Evolutionary conservation across 768 basidiomycete species (phyloP).

Genomic region (Lentinula sp.): DNA sequence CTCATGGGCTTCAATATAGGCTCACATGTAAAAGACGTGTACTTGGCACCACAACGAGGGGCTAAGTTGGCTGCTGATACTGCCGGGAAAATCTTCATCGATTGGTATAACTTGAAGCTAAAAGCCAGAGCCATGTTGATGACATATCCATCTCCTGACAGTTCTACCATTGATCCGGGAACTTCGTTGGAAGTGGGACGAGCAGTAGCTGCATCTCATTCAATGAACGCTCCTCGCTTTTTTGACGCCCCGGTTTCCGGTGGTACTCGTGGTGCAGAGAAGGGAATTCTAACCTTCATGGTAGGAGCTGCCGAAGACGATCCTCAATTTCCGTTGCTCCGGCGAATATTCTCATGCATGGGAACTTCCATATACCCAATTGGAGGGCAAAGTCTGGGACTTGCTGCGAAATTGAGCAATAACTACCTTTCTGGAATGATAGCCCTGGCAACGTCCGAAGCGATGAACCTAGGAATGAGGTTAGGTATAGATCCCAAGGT

Average conservation of each 20-base stretch:
- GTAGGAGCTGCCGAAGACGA: slow-evolving; percentile 27
- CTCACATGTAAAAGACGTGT: slow-evolving; percentile 31
- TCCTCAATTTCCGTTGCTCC: slow-evolving; percentile 24
- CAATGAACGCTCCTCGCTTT: slow-evolving; percentile 18
- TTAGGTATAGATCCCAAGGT: slow-evolving; percentile 33
- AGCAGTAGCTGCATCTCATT: slow-evolving; percentile 19
- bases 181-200: slow-evolving; percentile 27
- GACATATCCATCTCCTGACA: slow-evolving; percentile 8
- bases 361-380: slow-evolving; percentile 29
- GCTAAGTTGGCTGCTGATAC: slow-evolving; percentile 28
- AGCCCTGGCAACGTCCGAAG: slow-evolving; percentile 34
- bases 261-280: slow-evolving; percentile 31
- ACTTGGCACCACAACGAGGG: slow-evolving; percentile 24
- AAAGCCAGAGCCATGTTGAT: background rate
- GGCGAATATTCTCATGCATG: slow-evolving; percentile 26
- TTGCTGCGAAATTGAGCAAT: slow-evolving; percentile 38
- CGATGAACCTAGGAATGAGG: slow-evolving; percentile 40
- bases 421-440: slow-evolving; percentile 37
- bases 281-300: slow-evolving; percentile 31
- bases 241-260: slow-evolving; percentile 38
- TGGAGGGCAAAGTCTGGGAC: slow-evolving; percentile 33
- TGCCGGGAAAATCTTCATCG: slow-evolving; percentile 34
- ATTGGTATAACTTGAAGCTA: slow-evolving; percentile 22
- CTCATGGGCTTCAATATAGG: slow-evolving; percentile 16
- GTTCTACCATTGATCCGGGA: slow-evolving; percentile 36